These are phyloP conservation scores for Sanguinoderma infundibulare DNA, from an alignment of 1,284 basidiomycete genomes.

Conservation along the genomic window DNA sequence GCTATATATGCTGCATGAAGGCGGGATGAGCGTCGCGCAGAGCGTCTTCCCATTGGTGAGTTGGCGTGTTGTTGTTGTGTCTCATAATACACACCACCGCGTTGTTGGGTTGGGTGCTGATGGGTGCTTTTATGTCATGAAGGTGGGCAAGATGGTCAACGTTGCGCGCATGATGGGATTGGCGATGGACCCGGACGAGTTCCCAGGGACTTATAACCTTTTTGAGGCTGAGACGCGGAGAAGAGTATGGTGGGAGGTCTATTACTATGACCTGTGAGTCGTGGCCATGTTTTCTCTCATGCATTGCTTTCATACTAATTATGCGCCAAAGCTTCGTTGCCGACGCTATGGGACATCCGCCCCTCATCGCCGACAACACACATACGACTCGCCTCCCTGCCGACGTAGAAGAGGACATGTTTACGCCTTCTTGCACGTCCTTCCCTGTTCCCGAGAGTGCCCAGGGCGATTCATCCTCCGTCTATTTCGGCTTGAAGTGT, in stretches of 20 bases:
- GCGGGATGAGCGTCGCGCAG: constrained; percentile 47
- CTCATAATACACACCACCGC: no score
- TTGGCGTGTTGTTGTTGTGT: constrained; percentile 6
- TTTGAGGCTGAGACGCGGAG: constrained; percentile 64
- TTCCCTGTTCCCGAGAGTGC: constrained; percentile 42
- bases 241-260: constrained; percentile 75
- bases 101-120: constrained; percentile 1
- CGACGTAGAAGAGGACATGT: constrained; percentile 54
- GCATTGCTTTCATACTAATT: constrained; percentile 7
- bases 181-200: constrained; percentile 61
- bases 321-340: constrained; percentile 59
- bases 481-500: constrained; percentile 53
- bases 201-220: constrained; percentile 43
- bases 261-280: constrained; percentile 72
- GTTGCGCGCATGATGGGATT: constrained; percentile 68
- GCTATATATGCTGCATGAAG: constrained; percentile 55
- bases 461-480: constrained; percentile 38
- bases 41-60: constrained; percentile 48
- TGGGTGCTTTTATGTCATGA: constrained; percentile 3
- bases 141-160: constrained; percentile 74
- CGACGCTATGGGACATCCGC: constrained; percentile 62
- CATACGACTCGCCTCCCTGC: constrained; percentile 53
- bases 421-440: constrained; percentile 48
- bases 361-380: constrained; percentile 55
- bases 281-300: not conserved